Evolutionary conservation across 208 protist genomes (phyloP).

Genomic region (Leishmania lainsoni): DNA sequence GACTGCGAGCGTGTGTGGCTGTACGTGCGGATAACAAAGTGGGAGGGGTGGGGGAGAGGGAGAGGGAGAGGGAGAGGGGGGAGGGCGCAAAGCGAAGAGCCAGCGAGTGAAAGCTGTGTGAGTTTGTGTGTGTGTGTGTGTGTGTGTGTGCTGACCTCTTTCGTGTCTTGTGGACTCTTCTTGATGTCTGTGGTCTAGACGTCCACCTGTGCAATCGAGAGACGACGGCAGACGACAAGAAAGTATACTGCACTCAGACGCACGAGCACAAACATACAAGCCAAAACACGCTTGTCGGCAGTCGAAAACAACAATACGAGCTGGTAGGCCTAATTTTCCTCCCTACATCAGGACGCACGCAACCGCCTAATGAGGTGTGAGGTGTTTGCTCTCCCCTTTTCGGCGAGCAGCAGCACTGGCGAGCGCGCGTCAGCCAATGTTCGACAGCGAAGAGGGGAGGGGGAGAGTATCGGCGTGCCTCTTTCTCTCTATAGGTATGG

Average conservation of each 20-base stretch:
- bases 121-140: conserved; percentile 7
- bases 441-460: neutral
- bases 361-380: neutral
- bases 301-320: neutral
- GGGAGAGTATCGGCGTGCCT: neutral
- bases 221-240: neutral
- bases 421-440: neutral
- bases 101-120: neutral
- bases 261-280: neutral
- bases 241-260: neutral
- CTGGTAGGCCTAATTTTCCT: neutral
- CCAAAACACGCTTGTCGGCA: neutral
- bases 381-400: neutral
- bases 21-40: too few relatives aligned
- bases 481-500: neutral
- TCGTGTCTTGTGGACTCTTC: too few relatives aligned
- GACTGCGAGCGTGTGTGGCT: neutral
- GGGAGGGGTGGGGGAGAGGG: neutral
- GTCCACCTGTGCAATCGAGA: neutral
- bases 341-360: neutral
- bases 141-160: neutral
- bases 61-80: too few relatives aligned
- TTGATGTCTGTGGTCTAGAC: neutral
- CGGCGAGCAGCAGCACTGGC: neutral
- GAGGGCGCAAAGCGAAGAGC: neutral